Evolutionary conservation across 1,284 basidiomycete species (phyloP).

Genomic region (Ustilago curta): DNA sequence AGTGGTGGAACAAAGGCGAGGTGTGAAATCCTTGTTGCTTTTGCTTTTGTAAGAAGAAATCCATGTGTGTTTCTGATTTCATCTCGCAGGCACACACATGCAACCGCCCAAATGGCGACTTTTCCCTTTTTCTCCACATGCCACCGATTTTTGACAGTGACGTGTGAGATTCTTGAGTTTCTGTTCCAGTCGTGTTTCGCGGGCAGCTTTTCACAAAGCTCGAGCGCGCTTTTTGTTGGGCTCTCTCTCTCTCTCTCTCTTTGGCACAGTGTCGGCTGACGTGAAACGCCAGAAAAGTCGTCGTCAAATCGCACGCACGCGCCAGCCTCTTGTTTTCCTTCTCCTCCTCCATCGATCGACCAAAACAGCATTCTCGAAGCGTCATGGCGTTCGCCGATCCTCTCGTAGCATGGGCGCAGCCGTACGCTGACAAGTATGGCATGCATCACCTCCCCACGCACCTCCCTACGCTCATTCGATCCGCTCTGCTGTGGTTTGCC

Average conservation of each 20-base stretch:
- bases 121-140: too few species aligned
- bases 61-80: too few species aligned
- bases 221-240: too few species aligned
- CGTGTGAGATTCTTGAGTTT: too few species aligned
- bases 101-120: too few species aligned
- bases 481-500: conserved; percentile 62
- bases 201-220: too few species aligned
- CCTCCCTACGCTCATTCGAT: conserved; percentile 60
- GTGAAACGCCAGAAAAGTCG: not conserved
- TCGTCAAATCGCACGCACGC: conserved; percentile 9
- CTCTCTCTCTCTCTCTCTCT: too few species aligned
- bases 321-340: not conserved
- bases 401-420: conserved; percentile 50
- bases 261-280: too few species aligned
- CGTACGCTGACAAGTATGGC: conserved; percentile 51
- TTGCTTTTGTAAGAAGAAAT: conserved; percentile 3
- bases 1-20: not conserved
- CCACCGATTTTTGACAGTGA: too few species aligned
- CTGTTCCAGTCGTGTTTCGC: too few species aligned
- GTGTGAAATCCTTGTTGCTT: too few species aligned
- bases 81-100: too few species aligned
- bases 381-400: conserved; percentile 29
- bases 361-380: not conserved
- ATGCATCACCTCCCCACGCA: conserved; percentile 61
- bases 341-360: not conserved